phyloP scores from a whole-genome alignment of 345 rosid species.

The Eucalyptus sp. region DNA sequence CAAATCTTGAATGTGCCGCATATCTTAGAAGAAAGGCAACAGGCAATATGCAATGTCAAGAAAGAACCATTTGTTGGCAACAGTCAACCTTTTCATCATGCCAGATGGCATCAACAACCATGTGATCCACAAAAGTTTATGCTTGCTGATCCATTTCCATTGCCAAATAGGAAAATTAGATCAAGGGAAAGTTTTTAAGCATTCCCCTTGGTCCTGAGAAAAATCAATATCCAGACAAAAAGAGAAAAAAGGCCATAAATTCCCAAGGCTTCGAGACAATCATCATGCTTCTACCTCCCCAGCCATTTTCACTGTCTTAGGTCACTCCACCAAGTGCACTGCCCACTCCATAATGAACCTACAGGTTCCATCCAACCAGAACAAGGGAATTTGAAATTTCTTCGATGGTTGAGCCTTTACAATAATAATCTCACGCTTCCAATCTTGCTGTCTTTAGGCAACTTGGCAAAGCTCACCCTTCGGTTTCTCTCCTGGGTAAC shows the following conservation, averaged over 20 bases:
- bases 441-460: too few relatives aligned
- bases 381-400: too few relatives aligned
- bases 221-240: not conserved
- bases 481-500: not conserved
- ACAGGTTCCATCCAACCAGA: too few relatives aligned
- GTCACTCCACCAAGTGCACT: too few relatives aligned
- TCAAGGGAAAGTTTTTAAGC: not conserved
- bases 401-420: too few relatives aligned
- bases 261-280: not conserved
- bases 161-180: not conserved
- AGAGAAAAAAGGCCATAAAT: not conserved
- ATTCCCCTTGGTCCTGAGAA: not conserved
- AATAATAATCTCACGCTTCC: too few relatives aligned
- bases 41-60: not conserved
- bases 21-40: too few relatives aligned
- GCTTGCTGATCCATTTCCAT: not conserved
- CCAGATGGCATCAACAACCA: not conserved
- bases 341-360: too few relatives aligned
- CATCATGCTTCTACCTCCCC: too few relatives aligned
- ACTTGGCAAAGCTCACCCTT: too few relatives aligned
- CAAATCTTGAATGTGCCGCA: not conserved
- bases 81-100: not conserved
- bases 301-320: too few relatives aligned
- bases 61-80: too few relatives aligned
- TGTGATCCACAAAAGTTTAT: not conserved